A percentile compares a stretch with the other conserved stretches of the same genome.
Evolutionary conservation across 2,329 filamentous ascomycete species (phyloP).

Genomic region (Emmonsiellopsis sp.): DNA sequence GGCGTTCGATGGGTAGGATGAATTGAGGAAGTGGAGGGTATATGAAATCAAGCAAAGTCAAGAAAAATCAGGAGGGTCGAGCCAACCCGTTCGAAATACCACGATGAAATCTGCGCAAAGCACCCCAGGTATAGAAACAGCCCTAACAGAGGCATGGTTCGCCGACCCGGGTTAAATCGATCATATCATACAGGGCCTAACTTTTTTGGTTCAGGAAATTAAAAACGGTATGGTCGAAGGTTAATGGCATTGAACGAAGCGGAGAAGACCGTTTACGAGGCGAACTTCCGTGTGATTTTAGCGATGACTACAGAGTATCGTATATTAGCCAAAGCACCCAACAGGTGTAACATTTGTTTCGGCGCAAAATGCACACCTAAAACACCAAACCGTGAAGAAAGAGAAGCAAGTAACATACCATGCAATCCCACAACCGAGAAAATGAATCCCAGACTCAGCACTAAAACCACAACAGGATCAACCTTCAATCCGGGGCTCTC

Average conservation of each 20-base stretch:
- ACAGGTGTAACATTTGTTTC: background rate
- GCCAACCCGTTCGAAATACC: background rate
- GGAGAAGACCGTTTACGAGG: constrained; percentile 34
- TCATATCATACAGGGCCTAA: background rate
- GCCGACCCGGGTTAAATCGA: background rate
- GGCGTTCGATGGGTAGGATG: background rate
- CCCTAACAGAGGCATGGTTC: background rate
- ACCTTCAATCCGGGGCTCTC: constrained; percentile 96
- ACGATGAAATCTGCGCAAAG: background rate
- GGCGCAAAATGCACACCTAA: background rate
- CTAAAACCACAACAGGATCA: constrained; percentile 93
- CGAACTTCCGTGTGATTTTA: constrained; percentile 86
- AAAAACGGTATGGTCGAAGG: background rate
- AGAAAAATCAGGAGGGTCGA: background rate
- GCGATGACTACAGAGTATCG: constrained; percentile 62
- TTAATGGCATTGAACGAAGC: background rate
- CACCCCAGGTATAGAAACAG: background rate
- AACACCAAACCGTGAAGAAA: background rate
- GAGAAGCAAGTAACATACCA: constrained; percentile 53
- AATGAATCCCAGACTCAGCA: constrained; percentile 94
- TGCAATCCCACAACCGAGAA: constrained; percentile 97
- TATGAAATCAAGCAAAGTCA: background rate
- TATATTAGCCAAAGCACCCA: constrained; percentile 14
- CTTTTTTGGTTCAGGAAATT: background rate
- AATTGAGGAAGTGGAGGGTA: background rate